A percentile compares a stretch with the other conserved stretches of the same genome.
phyloP scores from a whole-genome alignment of 2,329 filamentous ascomycete genomes.

The Fusarium fujikuroi region DNA sequence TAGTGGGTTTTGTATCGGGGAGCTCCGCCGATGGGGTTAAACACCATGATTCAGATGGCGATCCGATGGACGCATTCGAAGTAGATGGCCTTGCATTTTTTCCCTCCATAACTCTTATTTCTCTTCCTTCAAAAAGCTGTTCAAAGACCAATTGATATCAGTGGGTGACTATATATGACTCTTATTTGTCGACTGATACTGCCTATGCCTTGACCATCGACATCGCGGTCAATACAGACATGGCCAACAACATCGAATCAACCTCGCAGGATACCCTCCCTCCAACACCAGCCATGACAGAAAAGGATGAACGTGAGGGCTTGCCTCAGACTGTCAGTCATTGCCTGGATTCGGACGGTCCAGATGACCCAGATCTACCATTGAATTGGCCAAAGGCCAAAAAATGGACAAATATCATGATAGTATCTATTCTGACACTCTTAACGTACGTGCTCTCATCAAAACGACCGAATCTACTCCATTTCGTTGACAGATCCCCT shows the following conservation, averaged over 20 bases:
- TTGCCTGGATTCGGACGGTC: neutral
- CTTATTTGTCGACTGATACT: neutral
- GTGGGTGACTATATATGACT: neutral
- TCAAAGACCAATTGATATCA: neutral
- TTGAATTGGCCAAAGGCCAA: neutral
- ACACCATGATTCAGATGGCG: neutral
- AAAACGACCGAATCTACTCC: fast-evolving
- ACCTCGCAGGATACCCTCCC: neutral
- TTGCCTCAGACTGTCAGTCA: neutral
- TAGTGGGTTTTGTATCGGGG: neutral
- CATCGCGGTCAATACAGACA: neutral
- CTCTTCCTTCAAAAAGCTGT: neutral
- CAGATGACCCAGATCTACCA: neutral
- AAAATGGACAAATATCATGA: neutral
- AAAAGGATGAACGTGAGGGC: fast-evolving
- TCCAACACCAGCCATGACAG: neutral
- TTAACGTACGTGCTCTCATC: neutral
- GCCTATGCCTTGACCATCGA: neutral
- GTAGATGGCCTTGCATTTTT: neutral
- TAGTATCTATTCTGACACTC: neutral
- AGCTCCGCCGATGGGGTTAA: neutral
- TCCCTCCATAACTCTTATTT: neutral
- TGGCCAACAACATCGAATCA: neutral
- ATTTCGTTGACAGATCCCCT: fast-evolving
- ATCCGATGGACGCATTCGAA: neutral